Evolutionary conservation across 106 monocot species (phyloP), one percentile per base, ranked within the genome.

Genomic region (Dendrobium catenatum): DNA sequence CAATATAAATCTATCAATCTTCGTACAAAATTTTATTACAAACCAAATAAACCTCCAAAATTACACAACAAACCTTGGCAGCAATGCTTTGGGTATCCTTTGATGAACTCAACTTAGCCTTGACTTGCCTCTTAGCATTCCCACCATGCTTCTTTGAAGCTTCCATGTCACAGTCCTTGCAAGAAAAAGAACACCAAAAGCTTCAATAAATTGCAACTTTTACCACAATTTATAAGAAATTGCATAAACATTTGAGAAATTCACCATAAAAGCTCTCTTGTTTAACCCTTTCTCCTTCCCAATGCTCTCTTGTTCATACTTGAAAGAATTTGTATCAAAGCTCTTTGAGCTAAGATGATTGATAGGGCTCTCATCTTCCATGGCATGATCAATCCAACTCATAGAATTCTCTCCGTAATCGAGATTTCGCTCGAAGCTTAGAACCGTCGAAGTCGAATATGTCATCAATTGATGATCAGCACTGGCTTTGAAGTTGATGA

Each of bases 11-110:
- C 18, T 58, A 2, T 61, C 6, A n/a, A 61, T 61, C 0, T 61
- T 61, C 6, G 13, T 51, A 0, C 61, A 61, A 56, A 56, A 56
- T 4, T 0, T 6, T 7, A 46, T 46, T 46, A 6, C 46, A 46
- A 46, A 46, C 6, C 17, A n/a, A 58, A 58, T 19, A 19, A 22
- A 66, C 1, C 6, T 7, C 7, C 64, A 66, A 66, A 66, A 61
- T 61, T 5, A 24, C 4, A 26, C 9, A 72, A 40, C 47, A 72
- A 33, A 95, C 97, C 98, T 95, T 98, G 79, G 98, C 98, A 80
- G 98, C 98, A 41, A 87, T 75, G 76, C 94, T 95, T 47, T 98
- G 98, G 47, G 95, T 92, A 55, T 98, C 97, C 83, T 98, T 94
- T n/a, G 88, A 85, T 15, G 81, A 17, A 79, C 75, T 49, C 44